Percentiles rank a stretch among this genome's conserved stretches.
phyloP scores from a whole-genome alignment of 106 monocot species.

The Dendrobium chrysotoxum region DNA sequence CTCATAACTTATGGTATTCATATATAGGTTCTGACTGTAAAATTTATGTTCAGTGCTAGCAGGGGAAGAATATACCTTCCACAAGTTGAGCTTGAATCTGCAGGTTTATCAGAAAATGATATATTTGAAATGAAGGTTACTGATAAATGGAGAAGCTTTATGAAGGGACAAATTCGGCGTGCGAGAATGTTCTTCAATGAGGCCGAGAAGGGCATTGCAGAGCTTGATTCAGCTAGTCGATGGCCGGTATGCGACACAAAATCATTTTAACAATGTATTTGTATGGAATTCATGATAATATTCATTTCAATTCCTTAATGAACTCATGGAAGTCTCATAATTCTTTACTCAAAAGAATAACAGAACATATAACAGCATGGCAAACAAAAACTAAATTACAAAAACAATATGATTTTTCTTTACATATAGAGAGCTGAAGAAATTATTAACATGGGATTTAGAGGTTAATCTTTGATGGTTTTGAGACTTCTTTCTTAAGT shows the following conservation, averaged over 20 bases:
- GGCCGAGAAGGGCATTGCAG: slow-evolving; percentile 40
- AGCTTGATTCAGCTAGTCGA: slow-evolving; percentile 41
- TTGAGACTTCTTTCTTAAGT: too few relatives aligned
- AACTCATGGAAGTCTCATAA: too few relatives aligned
- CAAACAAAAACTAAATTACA: neutral
- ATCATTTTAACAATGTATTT: neutral
- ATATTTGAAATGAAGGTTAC: slow-evolving; percentile 45
- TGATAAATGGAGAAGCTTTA: slow-evolving; percentile 53
- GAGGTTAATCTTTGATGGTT: too few relatives aligned
- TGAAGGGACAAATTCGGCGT: slow-evolving; percentile 46
- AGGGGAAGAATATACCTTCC: slow-evolving; percentile 40
- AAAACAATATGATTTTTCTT: too few relatives aligned
- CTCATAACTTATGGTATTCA: neutral
- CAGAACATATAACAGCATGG: too few relatives aligned
- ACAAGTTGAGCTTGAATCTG: slow-evolving; percentile 28
- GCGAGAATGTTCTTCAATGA: slow-evolving; percentile 51
- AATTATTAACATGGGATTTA: neutral
- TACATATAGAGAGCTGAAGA: too few relatives aligned
- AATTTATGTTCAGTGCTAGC: slow-evolving; percentile 12
- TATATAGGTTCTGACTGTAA: neutral
- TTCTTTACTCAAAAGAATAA: too few relatives aligned
- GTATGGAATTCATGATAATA: too few relatives aligned
- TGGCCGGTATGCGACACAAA: slow-evolving; percentile 40
- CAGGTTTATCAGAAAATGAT: slow-evolving; percentile 43
- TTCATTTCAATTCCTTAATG: too few relatives aligned